phyloP scores from a whole-genome alignment of 2,329 filamentous ascomycete genomes.

The Bisporella sp. region DNA sequence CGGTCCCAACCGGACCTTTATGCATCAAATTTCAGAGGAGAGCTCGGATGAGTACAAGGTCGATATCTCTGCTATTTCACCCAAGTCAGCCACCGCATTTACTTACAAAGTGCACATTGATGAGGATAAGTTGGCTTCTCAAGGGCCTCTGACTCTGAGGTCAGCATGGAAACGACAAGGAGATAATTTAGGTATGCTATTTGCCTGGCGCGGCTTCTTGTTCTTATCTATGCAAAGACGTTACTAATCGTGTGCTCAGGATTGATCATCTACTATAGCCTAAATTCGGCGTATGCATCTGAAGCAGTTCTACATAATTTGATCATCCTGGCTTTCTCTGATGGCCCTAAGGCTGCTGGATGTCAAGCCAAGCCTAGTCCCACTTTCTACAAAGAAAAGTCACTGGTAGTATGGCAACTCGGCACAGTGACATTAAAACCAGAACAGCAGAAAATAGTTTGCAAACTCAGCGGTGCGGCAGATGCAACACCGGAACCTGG shows the following conservation, averaged over 20 bases:
- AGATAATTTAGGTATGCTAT: conserved; percentile 61
- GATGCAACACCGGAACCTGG: conserved; percentile 64
- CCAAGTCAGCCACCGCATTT: conserved; percentile 72
- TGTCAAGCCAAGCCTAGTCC: conserved; percentile 74
- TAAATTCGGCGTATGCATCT: conserved; percentile 56
- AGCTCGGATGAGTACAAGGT: conserved; percentile 75
- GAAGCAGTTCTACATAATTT: conserved; percentile 63
- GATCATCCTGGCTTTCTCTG: conserved; percentile 64
- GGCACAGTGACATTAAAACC: conserved; percentile 64
- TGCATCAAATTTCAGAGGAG: conserved; percentile 58
- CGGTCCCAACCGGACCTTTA: conserved; percentile 86
- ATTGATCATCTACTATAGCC: conserved; percentile 73
- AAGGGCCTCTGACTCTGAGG: conserved; percentile 55
- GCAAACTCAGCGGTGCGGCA: conserved; percentile 69
- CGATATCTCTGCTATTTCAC: conserved; percentile 61
- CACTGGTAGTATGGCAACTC: conserved; percentile 73
- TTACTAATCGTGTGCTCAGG: neutral
- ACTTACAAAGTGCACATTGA: conserved; percentile 84
- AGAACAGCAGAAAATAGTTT: conserved; percentile 68
- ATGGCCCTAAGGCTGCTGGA: conserved; percentile 54
- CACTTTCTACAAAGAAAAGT: conserved; percentile 72
- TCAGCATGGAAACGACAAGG: conserved; percentile 73
- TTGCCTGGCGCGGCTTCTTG: neutral
- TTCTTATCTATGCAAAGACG: neutral
- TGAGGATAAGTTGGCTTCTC: conserved; percentile 42